phyloP scores from a whole-genome alignment of 169 alveolate genomes.

The Plasmodium chabaudi region DNA sequence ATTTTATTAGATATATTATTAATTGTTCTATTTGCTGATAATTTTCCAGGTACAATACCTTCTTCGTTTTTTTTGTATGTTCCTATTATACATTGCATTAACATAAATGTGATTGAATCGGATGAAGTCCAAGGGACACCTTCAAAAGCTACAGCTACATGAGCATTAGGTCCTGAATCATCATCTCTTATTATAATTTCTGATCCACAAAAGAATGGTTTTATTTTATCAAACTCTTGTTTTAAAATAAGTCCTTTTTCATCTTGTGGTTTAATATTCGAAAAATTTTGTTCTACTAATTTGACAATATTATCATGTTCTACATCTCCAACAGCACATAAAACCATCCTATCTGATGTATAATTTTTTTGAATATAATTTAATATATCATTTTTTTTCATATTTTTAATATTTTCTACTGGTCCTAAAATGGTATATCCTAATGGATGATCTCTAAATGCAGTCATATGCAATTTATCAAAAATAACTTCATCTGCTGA shows the following conservation, averaged over 20 bases:
- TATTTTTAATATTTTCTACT: conserved; percentile 88
- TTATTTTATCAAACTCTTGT: conserved; percentile 78
- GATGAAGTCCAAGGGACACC: conserved; percentile 96
- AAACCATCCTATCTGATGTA: conserved; percentile 93
- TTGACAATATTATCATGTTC: conserved; percentile 90
- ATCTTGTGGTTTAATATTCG: conserved; percentile 24
- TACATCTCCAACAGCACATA: conserved; percentile 94
- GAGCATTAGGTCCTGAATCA: conserved; percentile 91
- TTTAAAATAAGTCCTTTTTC: conserved; percentile 10
- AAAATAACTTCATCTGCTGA: conserved; percentile 94
- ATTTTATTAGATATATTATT: conserved; percentile 86
- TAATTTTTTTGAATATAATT: conserved; percentile 92
- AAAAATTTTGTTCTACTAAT: conserved; percentile 72
- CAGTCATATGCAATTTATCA: conserved; percentile 91
- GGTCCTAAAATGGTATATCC: conserved; percentile 95
- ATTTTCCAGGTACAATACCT: conserved; percentile 88
- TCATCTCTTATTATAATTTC: conserved; percentile 83
- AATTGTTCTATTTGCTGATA: conserved; percentile 86
- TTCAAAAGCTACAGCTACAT: conserved; percentile 92
- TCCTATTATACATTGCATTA: conserved; percentile 95
- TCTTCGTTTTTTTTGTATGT: conserved; percentile 88
- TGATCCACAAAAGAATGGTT: conserved; percentile 87
- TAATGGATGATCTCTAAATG: conserved; percentile 92
- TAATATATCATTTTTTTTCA: conserved; percentile 89
- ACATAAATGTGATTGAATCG: conserved; percentile 93